Evolutionary conservation across 768 basidiomycete genomes (phyloP), one percentile per base, ranked within the genome.

Genomic region (Dioszegia crocea): DNA sequence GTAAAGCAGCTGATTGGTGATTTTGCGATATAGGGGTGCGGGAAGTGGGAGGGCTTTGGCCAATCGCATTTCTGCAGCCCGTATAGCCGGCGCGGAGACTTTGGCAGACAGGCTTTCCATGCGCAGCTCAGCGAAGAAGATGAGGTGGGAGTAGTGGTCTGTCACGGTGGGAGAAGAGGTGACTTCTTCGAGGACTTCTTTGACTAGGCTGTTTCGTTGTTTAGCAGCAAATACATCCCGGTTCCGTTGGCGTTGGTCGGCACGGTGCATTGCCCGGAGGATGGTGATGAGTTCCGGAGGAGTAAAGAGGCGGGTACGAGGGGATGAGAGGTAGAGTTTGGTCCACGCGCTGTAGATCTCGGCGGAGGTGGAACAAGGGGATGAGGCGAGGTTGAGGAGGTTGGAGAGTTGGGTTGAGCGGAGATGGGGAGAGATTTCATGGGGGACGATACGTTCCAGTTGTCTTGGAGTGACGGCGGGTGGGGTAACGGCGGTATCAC

Each of bases 281-380:
- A 53, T 27, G 14, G 51, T 53, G 11, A 53, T 27, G 23, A 53
- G 51, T 47, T 67, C 67, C 17, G 55, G 45, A 11, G 61, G 63
- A 16, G 63, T 65, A 30, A 65, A 67, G 5, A 62, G 23, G 29
- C 59, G 64, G 24, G 60, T 53, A 33, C 65, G 26, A n/a, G 63
- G 61, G 11, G 65, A 62, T 6, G 63, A 47, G 14, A 50, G 48
- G 26, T 57, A 59, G 3, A 67, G 48, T 10, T 61, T 52, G 9
- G 27, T 46, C 36, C 30, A 63, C 11, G 52, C 53, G 4, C 23
- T 17, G 38, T 59, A 52, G 24, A 59, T 36, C 19, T 55, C 36
- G 51, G 38, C 23, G 12, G 51, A 53, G 17, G 51, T 26, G 24
- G 36, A 21, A 1, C 24, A 26, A 9, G 36, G 23, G 16, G 24